A percentile compares a stretch with the other conserved stretches of the same genome.
phyloP scores from a whole-genome alignment of 75 land plant genomes.

The Sequoiadendron giganteum region DNA sequence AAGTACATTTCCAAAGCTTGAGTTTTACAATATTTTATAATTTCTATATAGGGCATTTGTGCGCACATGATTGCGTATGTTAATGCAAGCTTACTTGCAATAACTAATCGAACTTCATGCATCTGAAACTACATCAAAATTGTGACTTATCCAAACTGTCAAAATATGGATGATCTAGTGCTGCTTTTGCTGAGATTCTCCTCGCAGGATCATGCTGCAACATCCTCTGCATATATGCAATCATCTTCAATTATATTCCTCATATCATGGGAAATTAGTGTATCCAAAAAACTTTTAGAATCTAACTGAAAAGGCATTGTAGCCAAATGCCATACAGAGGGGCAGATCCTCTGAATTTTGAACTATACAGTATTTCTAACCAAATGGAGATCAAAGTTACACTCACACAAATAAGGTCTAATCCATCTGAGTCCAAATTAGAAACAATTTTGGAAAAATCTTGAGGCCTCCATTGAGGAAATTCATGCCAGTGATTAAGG shows the following conservation, averaged over 20 bases:
- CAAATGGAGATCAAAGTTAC: not conserved
- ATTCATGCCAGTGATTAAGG: slow-evolving; percentile 55
- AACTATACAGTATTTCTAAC: not conserved
- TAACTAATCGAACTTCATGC: not conserved
- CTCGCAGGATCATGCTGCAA: slow-evolving; percentile 37
- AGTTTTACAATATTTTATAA: not conserved
- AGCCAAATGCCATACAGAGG: not conserved
- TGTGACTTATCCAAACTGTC: slow-evolving; percentile 55
- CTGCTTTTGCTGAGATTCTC: slow-evolving; percentile 53
- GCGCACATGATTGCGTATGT: not conserved
- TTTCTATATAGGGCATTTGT: not conserved
- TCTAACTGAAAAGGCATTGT: not conserved
- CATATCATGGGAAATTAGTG: not conserved
- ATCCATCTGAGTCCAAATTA: slow-evolving; percentile 28
- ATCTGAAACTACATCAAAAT: slow-evolving; percentile 23
- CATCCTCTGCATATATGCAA: slow-evolving; percentile 39
- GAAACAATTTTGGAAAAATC: slow-evolving; percentile 22
- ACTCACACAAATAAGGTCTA: slow-evolving; percentile 44
- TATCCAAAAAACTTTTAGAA: not conserved
- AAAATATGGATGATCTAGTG: slow-evolving; percentile 53
- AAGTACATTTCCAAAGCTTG: not conserved
- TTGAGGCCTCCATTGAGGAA: slow-evolving; percentile 50
- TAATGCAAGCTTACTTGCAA: not conserved
- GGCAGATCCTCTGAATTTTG: not conserved
- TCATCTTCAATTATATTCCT: not conserved